Evolutionary conservation across 1,139 yeast species (phyloP).

Genomic region (Hansenula lynferdii): DNA sequence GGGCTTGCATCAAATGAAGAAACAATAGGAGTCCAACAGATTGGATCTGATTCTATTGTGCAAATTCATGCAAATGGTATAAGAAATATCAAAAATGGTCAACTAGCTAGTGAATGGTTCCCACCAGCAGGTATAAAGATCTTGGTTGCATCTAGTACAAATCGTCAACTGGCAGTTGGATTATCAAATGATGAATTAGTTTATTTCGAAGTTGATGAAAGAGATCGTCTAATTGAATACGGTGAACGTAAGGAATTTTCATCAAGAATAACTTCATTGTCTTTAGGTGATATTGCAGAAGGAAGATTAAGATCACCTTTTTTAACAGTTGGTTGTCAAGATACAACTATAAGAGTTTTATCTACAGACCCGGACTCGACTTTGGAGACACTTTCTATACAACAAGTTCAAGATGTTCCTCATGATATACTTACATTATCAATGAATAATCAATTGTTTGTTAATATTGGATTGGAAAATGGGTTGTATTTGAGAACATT

Average conservation of each 20-base stretch:
- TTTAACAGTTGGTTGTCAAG: slow-evolving; percentile 68
- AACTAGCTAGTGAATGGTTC: slow-evolving; percentile 53
- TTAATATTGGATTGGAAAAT: slow-evolving; percentile 77
- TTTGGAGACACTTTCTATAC: slow-evolving; percentile 59
- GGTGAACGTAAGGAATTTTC: slow-evolving; percentile 56
- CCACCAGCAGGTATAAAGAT: slow-evolving; percentile 80
- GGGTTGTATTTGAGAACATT: slow-evolving; percentile 73
- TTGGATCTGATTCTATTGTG: slow-evolving; percentile 59
- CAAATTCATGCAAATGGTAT: slow-evolving; percentile 78
- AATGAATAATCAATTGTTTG: slow-evolving; percentile 24
- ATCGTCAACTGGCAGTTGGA: slow-evolving; percentile 64
- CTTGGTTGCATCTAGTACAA: slow-evolving; percentile 54
- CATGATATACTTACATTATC: slow-evolving; percentile 42
- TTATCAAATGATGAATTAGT: slow-evolving; percentile 71
- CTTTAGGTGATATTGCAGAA: slow-evolving; percentile 48
- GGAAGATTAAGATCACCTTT: slow-evolving; percentile 49
- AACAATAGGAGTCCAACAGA: slow-evolving; percentile 67
- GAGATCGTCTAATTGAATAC: slow-evolving; percentile 66
- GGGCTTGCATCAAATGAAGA: slow-evolving; percentile 50
- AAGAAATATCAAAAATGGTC: slow-evolving; percentile 44
- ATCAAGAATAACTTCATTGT: slow-evolving; percentile 46
- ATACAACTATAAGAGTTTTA: slow-evolving; percentile 64
- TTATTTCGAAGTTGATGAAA: slow-evolving; percentile 74
- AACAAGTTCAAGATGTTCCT: slow-evolving; percentile 53
- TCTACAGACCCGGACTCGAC: slow-evolving; percentile 63